Evolutionary conservation across 75 land plant genomes (phyloP), one percentile per base, ranked within the genome.

Genomic region (Selaginella moellendorffii): DNA sequence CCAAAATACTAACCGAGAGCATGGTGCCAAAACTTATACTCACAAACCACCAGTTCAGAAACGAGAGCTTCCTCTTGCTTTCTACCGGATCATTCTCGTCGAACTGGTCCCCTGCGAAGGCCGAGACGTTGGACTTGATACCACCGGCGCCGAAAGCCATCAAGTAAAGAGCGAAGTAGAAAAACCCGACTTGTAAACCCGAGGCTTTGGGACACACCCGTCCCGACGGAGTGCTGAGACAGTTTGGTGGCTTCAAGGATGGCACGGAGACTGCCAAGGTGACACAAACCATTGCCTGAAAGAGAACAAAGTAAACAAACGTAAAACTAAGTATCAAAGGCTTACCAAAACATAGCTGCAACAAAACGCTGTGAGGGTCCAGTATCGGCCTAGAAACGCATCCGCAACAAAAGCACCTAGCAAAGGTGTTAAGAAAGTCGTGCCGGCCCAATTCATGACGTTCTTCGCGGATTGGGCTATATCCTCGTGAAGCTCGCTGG

Each of bases 71-170:
- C 17, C 83, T 76, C 65, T 69, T 68, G 63, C 78, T 78, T 76
- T 92, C 98, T 1, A 64, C 24, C 18, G 83, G 82, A 54, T 88
- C 68, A 51, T 76, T 70, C 10, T 85, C 89, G 54, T 92, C 98
- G 58, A 92, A 88, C 62, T 92, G 98, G 68, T 92, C 95, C 0
- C 96, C 98, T 1, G 96, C 89, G 65, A 88, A 83, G 23, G 95
- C 84, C n/a, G 86, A 85, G 24, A 92, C 91, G 69, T 83, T 88
- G 27, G 95, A 78, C 31, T 88, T 88, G 66, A 91, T 92, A n/a
- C 98, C 98, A 17, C 95, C 98, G 5, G 90, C 83, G 0, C 95
- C 89, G 12, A 92, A 5, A 0, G 95, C 95, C 60, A 93, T 83
- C 61, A 77, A 69, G 75, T 93, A 93, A 36, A 88, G 85, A 2